phyloP scores from a whole-genome alignment of 768 basidiomycete species.

The Hydnum rufescens region DNA sequence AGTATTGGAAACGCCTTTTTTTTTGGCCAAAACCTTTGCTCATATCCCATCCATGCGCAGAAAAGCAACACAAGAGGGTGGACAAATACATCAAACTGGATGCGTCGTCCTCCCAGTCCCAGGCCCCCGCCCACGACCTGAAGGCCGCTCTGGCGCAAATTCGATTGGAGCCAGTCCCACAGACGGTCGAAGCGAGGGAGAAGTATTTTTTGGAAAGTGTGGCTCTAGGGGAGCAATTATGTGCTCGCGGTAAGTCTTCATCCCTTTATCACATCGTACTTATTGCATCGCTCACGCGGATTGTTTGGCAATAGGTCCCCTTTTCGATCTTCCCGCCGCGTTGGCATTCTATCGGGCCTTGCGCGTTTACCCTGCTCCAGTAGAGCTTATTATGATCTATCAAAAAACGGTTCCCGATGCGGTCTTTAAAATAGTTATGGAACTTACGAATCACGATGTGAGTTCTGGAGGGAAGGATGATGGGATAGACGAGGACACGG shows the following conservation, averaged over 20 bases:
- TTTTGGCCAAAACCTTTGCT: not conserved
- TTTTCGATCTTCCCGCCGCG: conserved; percentile 61
- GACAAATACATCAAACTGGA: conserved; percentile 32
- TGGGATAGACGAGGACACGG: conserved; percentile 17
- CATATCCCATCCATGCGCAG: conserved; percentile 15
- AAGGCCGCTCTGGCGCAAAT: conserved; percentile 43
- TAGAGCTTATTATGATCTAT: conserved; percentile 88
- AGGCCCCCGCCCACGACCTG: conserved; percentile 32
- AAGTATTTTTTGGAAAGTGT: conserved; percentile 84
- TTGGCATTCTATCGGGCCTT: conserved; percentile 85
- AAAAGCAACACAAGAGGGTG: conserved; percentile 82
- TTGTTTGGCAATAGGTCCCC: conserved; percentile 35
- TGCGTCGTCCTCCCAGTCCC: conserved; percentile 13
- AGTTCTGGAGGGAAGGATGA: conserved; percentile 24
- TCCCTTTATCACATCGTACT: not conserved
- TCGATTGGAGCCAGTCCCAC: conserved; percentile 47
- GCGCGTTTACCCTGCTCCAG: conserved; percentile 82
- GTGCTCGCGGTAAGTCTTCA: conserved; percentile 38
- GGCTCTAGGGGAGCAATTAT: conserved; percentile 67
- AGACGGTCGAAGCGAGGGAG: conserved; percentile 60
- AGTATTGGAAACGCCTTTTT: conserved; percentile 17
- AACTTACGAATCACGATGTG: conserved; percentile 77
- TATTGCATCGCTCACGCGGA: not conserved
- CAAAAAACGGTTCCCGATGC: conserved; percentile 72
- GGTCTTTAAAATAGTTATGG: conserved; percentile 67